These are phyloP conservation scores for Gossypium mustelinum DNA, from an alignment of 345 rosid genomes.

Conservation along the genomic window DNA sequence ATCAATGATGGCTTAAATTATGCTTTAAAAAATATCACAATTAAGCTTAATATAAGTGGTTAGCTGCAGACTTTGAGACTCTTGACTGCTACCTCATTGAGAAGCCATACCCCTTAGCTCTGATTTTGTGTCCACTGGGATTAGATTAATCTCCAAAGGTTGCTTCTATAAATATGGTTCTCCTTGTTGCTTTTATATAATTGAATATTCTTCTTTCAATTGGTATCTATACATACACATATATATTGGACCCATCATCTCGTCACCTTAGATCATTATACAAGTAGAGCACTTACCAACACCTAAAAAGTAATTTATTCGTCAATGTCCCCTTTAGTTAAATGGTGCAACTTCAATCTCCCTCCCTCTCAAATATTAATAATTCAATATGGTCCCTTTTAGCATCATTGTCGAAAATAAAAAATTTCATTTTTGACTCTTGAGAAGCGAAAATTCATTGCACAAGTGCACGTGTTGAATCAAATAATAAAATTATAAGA, in stretches of 20 bases:
- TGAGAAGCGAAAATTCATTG: too few relatives aligned
- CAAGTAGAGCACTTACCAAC: neutral
- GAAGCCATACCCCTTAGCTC: constrained; percentile 24
- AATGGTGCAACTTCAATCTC: too few relatives aligned
- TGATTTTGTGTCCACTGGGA: constrained; percentile 13
- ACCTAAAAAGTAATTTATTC: too few relatives aligned
- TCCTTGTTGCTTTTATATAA: neutral
- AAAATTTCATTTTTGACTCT: too few relatives aligned
- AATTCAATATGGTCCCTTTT: too few relatives aligned
- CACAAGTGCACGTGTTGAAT: too few relatives aligned
- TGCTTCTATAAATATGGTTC: neutral
- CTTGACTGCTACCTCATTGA: constrained; percentile 17
- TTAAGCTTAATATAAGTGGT: neutral
- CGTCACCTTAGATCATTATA: neutral
- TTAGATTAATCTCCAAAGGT: constrained; percentile 19
- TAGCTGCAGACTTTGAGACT: neutral
- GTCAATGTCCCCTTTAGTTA: too few relatives aligned
- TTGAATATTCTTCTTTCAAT: neutral
- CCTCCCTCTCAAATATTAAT: too few relatives aligned
- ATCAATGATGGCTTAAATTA: constrained; percentile 1
- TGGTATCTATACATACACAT: neutral
- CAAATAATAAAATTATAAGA: too few relatives aligned
- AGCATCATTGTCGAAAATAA: too few relatives aligned
- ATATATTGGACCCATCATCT: neutral
- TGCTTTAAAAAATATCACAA: neutral